Evolutionary conservation across 306 rosid species (phyloP).

Genomic region (Lathyrus tuberosus): DNA sequence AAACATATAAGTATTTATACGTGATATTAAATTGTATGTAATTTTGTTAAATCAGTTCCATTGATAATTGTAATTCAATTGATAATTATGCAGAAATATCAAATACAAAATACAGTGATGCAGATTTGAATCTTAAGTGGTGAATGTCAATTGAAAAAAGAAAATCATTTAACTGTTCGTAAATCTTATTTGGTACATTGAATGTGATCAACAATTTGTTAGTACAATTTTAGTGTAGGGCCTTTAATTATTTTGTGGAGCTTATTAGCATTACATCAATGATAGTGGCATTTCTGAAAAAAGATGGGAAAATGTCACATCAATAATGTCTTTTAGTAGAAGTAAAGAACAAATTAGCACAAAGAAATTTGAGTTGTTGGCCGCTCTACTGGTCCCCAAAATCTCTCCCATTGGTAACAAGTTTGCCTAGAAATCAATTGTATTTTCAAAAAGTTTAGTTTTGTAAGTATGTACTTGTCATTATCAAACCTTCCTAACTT

Average conservation of each 20-base stretch:
- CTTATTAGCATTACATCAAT: not conserved
- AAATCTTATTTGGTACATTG: not conserved
- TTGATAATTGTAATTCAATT: too few relatives aligned
- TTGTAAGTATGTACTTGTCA: conserved; percentile 21
- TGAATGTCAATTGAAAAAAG: too few relatives aligned
- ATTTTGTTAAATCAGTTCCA: too few relatives aligned
- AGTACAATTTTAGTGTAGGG: conserved; percentile 11
- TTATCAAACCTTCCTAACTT: conserved; percentile 32
- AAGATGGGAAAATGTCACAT: conserved; percentile 22
- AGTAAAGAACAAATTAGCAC: conserved; percentile 37
- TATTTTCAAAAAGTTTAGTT: conserved; percentile 22
- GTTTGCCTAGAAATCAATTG: conserved; percentile 4
- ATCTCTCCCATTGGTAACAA: conserved; percentile 10
- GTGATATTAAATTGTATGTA: too few relatives aligned
- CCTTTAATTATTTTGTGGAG: not conserved
- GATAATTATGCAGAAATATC: too few relatives aligned
- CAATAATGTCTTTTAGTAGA: conserved; percentile 2
- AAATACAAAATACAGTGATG: too few relatives aligned
- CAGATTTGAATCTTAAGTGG: too few relatives aligned
- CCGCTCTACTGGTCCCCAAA: conserved; percentile 28
- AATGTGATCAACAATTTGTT: conserved; percentile 25
- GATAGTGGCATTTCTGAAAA: conserved; percentile 36
- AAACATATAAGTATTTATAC: too few relatives aligned
- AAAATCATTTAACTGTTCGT: not conserved
- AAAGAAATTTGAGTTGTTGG: conserved; percentile 12